A percentile compares a stretch with the other conserved stretches of the same genome.
Evolutionary conservation across 805 yeast genomes (phyloP).

Genomic region (Cyberlindnera meyerae): DNA sequence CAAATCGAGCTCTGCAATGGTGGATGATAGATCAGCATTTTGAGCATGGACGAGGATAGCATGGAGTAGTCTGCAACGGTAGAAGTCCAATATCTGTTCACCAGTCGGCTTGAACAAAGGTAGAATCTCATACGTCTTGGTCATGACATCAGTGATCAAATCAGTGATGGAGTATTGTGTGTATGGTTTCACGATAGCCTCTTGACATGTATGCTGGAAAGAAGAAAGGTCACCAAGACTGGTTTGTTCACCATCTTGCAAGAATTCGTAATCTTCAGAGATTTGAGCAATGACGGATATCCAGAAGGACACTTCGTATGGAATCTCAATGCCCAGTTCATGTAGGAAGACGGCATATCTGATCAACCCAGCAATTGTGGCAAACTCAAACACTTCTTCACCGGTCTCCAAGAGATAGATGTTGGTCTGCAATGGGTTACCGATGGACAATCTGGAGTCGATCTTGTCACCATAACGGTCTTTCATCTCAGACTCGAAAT

Average conservation of each 20-base stretch:
- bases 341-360: conserved; percentile 27
- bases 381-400: conserved; percentile 13
- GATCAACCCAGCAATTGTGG: conserved; percentile 16
- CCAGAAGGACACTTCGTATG: conserved; percentile 16
- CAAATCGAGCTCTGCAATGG: conserved; percentile 24
- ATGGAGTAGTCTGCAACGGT: conserved; percentile 33
- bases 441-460: conserved; percentile 38
- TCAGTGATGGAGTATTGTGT: conserved; percentile 21
- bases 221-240: background rate
- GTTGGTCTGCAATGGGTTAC: conserved; percentile 43
- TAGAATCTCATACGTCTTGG: conserved; percentile 10
- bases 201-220: background rate
- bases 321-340: conserved; percentile 12
- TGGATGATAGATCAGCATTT: conserved; percentile 12
- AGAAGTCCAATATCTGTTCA: conserved; percentile 21
- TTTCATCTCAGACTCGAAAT: conserved; percentile 22
- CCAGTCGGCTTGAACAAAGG: background rate
- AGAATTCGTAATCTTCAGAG: conserved; percentile 34
- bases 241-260: conserved; percentile 15
- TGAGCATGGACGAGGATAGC: conserved; percentile 29
- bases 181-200: conserved; percentile 6
- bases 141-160: conserved; percentile 13
- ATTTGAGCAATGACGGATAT: conserved; percentile 34
- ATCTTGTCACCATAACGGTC: conserved; percentile 27
- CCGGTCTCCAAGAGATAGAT: conserved; percentile 27